A percentile compares a stretch with the other conserved stretches of the same genome.
Evolutionary conservation across 2,329 filamentous ascomycete genomes (phyloP).

Genomic region (Nigrospora osmanthi): DNA sequence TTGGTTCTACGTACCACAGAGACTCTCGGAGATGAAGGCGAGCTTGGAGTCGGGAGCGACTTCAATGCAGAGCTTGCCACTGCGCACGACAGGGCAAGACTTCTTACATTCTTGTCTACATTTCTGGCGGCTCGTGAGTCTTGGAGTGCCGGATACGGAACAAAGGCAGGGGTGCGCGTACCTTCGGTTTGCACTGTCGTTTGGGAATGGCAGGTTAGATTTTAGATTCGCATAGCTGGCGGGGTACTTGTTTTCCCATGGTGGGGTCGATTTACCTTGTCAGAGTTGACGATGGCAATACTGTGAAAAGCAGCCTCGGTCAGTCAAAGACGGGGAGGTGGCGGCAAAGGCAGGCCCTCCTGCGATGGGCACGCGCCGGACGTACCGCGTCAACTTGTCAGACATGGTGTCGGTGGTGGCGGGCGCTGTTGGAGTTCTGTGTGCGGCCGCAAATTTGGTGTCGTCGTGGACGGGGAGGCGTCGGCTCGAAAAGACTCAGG

Average conservation of each 20-base stretch:
- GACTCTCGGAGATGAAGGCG: conserved; percentile 92
- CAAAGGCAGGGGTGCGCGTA: conserved; percentile 27
- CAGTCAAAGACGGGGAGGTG: too few species aligned
- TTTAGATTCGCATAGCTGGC: conserved; percentile 10
- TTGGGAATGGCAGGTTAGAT: conserved; percentile 7
- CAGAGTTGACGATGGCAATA: conserved; percentile 97
- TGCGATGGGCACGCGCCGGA: background rate
- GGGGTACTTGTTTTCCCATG: conserved; percentile 24
- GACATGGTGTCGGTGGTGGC: background rate
- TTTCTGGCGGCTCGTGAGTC: conserved; percentile 54
- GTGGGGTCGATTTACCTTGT: conserved; percentile 64
- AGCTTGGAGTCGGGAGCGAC: conserved; percentile 83
- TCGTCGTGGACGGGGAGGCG: too few species aligned
- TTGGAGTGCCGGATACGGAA: background rate
- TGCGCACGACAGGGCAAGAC: conserved; percentile 93
- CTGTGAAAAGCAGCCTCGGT: conserved; percentile 31
- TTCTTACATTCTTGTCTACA: conserved; percentile 99
- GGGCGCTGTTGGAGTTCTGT: too few species aligned
- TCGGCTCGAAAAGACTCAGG: too few species aligned
- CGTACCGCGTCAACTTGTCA: conserved; percentile 4
- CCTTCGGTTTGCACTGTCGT: conserved; percentile 77
- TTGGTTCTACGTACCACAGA: conserved; percentile 49
- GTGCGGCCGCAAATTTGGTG: too few species aligned
- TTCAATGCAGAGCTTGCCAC: conserved; percentile 96
- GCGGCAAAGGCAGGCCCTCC: too few species aligned